Percentiles rank a stretch among this genome's conserved stretches.
Conservation (phyloP, 805 yeast genomes). For the Candida dendrica region DNA sequence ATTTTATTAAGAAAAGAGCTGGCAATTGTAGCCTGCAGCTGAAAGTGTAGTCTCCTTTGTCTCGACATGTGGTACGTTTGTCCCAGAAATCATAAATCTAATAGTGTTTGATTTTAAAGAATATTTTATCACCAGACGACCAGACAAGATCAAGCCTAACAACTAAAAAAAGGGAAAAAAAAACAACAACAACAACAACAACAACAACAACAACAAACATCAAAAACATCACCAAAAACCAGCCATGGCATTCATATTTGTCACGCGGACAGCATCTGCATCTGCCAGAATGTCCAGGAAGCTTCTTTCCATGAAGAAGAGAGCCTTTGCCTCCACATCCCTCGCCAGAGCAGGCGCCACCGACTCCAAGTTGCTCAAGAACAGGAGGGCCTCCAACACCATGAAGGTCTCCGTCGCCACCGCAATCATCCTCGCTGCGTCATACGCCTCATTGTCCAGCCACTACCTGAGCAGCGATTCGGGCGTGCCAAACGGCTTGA, state of each 20-base stretch:
- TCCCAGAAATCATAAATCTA: too few species aligned
- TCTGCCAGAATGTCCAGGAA: not conserved
- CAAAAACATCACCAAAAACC: too few species aligned
- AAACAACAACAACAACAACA: too few species aligned
- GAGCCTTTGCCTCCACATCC: not conserved
- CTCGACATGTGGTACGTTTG: too few species aligned
- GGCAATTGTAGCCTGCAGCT: too few species aligned
- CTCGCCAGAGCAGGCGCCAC: not conserved
- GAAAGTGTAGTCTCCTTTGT: too few species aligned
- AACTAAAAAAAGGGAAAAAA: too few species aligned
- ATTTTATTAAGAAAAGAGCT: too few species aligned
- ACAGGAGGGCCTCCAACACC: conserved; percentile 7
- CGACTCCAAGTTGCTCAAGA: not conserved
- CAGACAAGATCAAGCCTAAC: too few species aligned
- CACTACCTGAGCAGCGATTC: conserved; percentile 17
- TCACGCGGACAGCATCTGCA: not conserved
- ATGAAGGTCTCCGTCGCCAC: conserved; percentile 21
- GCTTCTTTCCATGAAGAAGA: not conserved
- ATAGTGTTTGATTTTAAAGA: too few species aligned
- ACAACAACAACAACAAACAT: too few species aligned
- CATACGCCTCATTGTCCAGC: conserved; percentile 18
- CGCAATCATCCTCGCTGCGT: conserved; percentile 20
- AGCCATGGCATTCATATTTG: not conserved
- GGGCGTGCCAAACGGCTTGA: conserved; percentile 15
- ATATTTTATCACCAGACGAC: too few species aligned